phyloP scores from a whole-genome alignment of 257 asterid species.

The Eucommia ulmoides region DNA sequence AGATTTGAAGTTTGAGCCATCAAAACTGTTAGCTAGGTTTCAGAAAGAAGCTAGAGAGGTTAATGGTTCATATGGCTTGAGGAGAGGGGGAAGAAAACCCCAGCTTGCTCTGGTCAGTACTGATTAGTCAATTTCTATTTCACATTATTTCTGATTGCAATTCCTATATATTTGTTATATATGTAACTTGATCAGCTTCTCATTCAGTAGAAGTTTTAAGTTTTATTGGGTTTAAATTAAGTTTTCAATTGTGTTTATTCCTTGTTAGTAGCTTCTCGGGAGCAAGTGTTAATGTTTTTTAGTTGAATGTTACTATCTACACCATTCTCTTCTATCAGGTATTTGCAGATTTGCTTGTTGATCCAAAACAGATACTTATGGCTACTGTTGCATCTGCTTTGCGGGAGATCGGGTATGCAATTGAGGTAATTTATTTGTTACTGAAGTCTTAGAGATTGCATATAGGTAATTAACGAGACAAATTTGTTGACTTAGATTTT shows the following conservation, averaged over 20 bases:
- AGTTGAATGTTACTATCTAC: background rate
- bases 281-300: background rate
- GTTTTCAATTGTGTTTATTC: background rate
- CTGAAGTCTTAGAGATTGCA: background rate
- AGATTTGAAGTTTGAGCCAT: conserved; percentile 55
- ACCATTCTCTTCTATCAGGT: conserved; percentile 33
- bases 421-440: conserved; percentile 50
- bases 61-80: conserved; percentile 28
- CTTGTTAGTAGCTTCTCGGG: conserved; percentile 6
- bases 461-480: no score
- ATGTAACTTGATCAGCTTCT: background rate
- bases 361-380: conserved; percentile 82
- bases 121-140: background rate
- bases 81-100: conserved; percentile 49
- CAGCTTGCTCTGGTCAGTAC: conserved; percentile 66
- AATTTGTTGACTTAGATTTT: no score
- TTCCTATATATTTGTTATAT: background rate
- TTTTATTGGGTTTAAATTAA: background rate
- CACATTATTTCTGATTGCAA: background rate
- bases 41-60: conserved; percentile 21
- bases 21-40: conserved; percentile 43
- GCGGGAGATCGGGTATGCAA: conserved; percentile 66
- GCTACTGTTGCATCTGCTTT: conserved; percentile 59
- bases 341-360: conserved; percentile 69
- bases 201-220: no score